Evolutionary conservation across 1,139 yeast species (phyloP).

Genomic region (Pichia terricola): DNA sequence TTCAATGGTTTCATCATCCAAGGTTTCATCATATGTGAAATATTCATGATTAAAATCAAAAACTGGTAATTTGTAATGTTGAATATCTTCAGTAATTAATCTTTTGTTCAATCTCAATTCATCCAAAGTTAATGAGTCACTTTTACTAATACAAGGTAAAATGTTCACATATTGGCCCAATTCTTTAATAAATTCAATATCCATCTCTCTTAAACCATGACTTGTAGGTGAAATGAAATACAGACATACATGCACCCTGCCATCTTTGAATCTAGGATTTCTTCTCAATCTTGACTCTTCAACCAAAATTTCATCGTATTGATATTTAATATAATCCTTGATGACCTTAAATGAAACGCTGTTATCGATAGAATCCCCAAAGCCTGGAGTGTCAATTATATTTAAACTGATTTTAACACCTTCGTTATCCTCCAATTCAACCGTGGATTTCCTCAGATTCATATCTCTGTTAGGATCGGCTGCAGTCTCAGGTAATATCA

Average conservation of each 20-base stretch:
- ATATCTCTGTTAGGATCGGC: slow-evolving; percentile 32
- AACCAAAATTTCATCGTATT: slow-evolving; percentile 82
- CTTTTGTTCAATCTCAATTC: slow-evolving; percentile 66
- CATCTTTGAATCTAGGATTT: slow-evolving; percentile 71
- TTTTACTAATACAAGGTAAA: slow-evolving; percentile 78
- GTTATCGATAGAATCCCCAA: slow-evolving; percentile 64
- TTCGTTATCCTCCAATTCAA: slow-evolving; percentile 65
- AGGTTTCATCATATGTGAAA: slow-evolving; percentile 44
- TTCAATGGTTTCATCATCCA: slow-evolving; percentile 68
- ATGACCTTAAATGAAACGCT: slow-evolving; percentile 55
- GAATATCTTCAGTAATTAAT: slow-evolving; percentile 60
- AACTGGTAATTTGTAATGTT: slow-evolving; percentile 67
- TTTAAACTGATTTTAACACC: slow-evolving; percentile 58
- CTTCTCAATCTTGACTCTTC: slow-evolving; percentile 90
- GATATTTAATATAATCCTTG: slow-evolving; percentile 70
- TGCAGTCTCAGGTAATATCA: slow-evolving; percentile 36
- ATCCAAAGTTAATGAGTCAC: slow-evolving; percentile 73
- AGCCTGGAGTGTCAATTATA: slow-evolving; percentile 70
- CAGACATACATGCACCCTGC: slow-evolving; percentile 63
- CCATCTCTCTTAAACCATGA: slow-evolving; percentile 67
- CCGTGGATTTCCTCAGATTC: slow-evolving; percentile 41
- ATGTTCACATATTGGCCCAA: slow-evolving; percentile 77
- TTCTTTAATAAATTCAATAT: slow-evolving; percentile 66
- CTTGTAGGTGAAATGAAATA: slow-evolving; percentile 71
- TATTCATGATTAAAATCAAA: slow-evolving; percentile 69